Evolutionary conservation across 2,329 filamentous ascomycete genomes (phyloP), one percentile per base, ranked within the genome.

Genomic region (Chaetomium sp.): DNA sequence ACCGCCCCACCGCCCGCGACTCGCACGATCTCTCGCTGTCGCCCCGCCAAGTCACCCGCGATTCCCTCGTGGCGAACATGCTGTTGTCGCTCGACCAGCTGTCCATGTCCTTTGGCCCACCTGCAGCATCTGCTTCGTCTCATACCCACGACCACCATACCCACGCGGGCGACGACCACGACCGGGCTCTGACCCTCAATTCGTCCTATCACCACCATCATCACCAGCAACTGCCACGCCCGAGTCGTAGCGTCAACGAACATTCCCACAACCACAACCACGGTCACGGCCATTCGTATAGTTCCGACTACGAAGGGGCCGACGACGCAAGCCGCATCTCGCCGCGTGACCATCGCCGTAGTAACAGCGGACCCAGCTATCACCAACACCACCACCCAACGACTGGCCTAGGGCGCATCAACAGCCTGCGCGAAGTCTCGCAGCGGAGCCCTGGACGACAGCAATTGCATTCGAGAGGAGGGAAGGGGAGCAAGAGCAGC

Each of bases 1-100:
- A 59, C 34, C 63, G 56, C 59, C 61, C 67, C 60, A 60, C 65
- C 63, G 67, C 70, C 53, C 75, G 79, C 62, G 85, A 91, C 72
- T 90, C 87, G 49, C 91, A 96, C 76, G 91, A 96, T 70, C 79
- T 96, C 59, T 91, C 89, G 56, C 79, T 95, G 65, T 86, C 86
- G 50, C 83, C 87, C 49, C 79, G 85, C 59, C 83, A 89, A 68
- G 84, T 89, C 60, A 89, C 88, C 42, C 85, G 92, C 63, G 89
- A 95, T 68, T 96, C 91, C 38, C 85, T 99, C 63, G 90, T 99
- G 57, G 88, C 94, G 71, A 95, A 96, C 71, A 94, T 99, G 87
- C 84, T 97, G 58, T 78, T 94, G 62, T 96, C 91, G 42, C 85
- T 99, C 61, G 92, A 96, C 72, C 88, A 92, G 70, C 84, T 92